Base-by-base conservation (phyloP, 768 basidiomycete genomes). In the Hebeloma cylindrosporum region DNA sequence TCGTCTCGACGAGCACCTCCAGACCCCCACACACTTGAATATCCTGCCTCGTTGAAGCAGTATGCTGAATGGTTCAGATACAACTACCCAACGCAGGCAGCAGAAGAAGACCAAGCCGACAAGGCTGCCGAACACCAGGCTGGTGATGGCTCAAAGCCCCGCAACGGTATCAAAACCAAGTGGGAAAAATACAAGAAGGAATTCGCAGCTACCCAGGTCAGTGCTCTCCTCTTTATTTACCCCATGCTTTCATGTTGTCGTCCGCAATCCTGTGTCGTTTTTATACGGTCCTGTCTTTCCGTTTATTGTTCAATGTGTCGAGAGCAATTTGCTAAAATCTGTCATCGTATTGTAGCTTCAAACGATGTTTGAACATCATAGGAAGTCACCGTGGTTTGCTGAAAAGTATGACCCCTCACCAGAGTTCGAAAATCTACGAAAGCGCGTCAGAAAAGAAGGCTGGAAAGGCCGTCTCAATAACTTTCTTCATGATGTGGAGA, bases 151-250 rank as follows among this genome's bases (percentile, higher is more conserved):
- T 75, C 82, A 20, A 89, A 88, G 62, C 88, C 89, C 31, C 81
- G 88, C 30, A 88, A 88, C 52, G 88, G 88, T 41, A 91, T 91
- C 66, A 83, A 81, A 65, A 65, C 78, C 48, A 80, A 82, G 37
- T 96, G 93, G 84, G 92, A 95, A 65, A 90, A 89, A 60, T 95
- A 96, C 64, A 91, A 93, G 69, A 93, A 93, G 67, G 85, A 88
- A 40, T 94, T 93, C 61, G 74, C 83, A 43, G 84, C 83, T 34
- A 78, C 79, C 47, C 93, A 96, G 85, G 93, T 94, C 60, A 72
- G 85, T n/a, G n/a, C 74, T 58, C 53, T 51, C 39, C 43, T 54
- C 50, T 39, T 50, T 44, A 37, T 31, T 33, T 53, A 58, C 48
- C 32, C 38, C 51, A 36, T 34, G 51, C 44, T 56, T 56, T 37